Base-by-base conservation (phyloP, 2,329 filamentous ascomycete genomes). In the Alternaria postmessia region DNA sequence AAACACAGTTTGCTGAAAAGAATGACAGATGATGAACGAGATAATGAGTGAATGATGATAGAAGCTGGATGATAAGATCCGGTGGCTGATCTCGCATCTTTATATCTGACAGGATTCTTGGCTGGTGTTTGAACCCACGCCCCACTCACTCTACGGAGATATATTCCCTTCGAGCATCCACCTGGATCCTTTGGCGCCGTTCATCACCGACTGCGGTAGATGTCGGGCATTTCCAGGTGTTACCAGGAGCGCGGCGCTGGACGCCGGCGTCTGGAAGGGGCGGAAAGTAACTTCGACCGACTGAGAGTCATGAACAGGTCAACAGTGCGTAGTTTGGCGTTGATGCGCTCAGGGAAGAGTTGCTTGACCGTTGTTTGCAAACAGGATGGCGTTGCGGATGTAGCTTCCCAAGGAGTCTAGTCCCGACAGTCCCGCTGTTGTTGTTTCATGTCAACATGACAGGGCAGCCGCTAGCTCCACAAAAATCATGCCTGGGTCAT, bases 1-100 rank as follows among this genome's bases (percentile, higher is more conserved):
- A 68, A 70, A 69, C 63, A 61, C 63, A 61, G 64, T 69, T 69
- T 65, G 61, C 61, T 58, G 20, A 14, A 49, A 62, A n/a, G 38
- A 55, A 54, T n/a, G 18, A 38, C 20, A 36, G 14, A 12, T 16
- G 39, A 30, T 36, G 32, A 16, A 34, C 26, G 46, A 42, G 47
- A 14, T 24, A 59, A 58, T 30, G 61, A 62, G 61, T 47, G 61
- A 66, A 63, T 54, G 62, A 57, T 59, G 59, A 14, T 36, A 36
- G 14, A 51, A 51, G 48, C 43, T 51, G 51, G 39, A 28, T 46
- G 24, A 46, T 7, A n/a, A 5, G 9, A 46, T 26, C n/a, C 12
- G 34, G 28, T 34, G 51, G 58, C 49, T 22, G 38, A n/a, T 42
- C 32, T 48, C 46, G 20, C 28, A 46, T 49, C 52, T 64, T 64